A percentile compares a stretch with the other conserved stretches of the same genome.
These are phyloP conservation scores for Purpureocillium lavendulum DNA, from an alignment of 2,329 filamentous ascomycete genomes.

Conservation along the genomic window DNA sequence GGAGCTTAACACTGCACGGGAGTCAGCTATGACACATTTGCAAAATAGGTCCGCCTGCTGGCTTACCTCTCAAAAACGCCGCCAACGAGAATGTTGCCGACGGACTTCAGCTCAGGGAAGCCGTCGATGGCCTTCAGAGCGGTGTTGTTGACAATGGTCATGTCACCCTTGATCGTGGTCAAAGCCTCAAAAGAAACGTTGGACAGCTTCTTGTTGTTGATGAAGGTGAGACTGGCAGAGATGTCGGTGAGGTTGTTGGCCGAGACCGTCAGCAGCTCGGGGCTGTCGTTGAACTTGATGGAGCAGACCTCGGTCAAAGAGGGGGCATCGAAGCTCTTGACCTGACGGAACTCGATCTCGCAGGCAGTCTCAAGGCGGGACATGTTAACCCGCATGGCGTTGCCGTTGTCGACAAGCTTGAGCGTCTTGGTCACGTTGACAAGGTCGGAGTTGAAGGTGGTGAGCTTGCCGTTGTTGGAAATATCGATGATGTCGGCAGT, in stretches of 20 bases:
- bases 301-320: constrained; percentile 61
- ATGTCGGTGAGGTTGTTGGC: constrained; percentile 49
- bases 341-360: constrained; percentile 57
- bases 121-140: constrained; percentile 54
- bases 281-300: constrained; percentile 76
- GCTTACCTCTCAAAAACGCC: constrained; percentile 79
- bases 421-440: constrained; percentile 64
- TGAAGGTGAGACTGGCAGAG: constrained; percentile 49
- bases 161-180: constrained; percentile 63
- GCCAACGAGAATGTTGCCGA: constrained; percentile 79
- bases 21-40: background rate
- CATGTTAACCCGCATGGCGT: constrained; percentile 62
- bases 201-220: constrained; percentile 51
- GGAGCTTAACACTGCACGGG: constrained; percentile 57
- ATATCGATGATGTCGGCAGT: constrained; percentile 68
- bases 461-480: constrained; percentile 82
- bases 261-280: constrained; percentile 59
- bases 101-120: constrained; percentile 58
- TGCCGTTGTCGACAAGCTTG: constrained; percentile 73
- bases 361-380: constrained; percentile 61
- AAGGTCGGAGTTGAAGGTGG: constrained; percentile 67
- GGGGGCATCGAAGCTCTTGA: constrained; percentile 65
- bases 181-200: constrained; percentile 73
- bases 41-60: background rate
- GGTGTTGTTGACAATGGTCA: constrained; percentile 89